Base-by-base conservation (phyloP, 768 basidiomycete species). In the Collybia sp. region DNA sequence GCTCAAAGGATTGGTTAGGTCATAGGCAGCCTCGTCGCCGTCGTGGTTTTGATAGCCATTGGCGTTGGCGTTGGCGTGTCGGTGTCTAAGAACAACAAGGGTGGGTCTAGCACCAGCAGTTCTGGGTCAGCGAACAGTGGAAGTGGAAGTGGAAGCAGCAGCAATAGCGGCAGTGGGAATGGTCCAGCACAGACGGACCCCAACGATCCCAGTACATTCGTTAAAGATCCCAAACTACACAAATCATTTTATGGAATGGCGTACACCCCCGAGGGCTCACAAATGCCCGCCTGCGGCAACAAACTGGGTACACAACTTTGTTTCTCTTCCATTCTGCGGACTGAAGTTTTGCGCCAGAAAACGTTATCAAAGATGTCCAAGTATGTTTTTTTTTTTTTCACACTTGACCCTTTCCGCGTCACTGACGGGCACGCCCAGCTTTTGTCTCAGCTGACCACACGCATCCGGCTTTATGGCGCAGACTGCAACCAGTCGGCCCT, bases 211-310 rank as follows among this genome's bases (percentile, higher is more conserved):
- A 85, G 79, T 59, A 69, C 72, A 11, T 95, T 93, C 63, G 56
- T 58, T 32, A 83, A 83, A 64, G 82, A 94, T 62, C 43, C 74
- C 2, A 72, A 69, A 9, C 66, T 95, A 32, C 74, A 80, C 53
- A 78, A 84, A 51, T 75, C 80, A 1, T 88, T 96, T 68, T 95
- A 84, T 65, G 93, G 88, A 9, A 59, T 95, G 39, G 91, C 92
- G 1, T 95, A 94, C 63, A 91, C 91, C 5, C 91, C 93, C 4
- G 69, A 75, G 33, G 82, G 82, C 40, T 79, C 83, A 18, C 72
- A 81, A 45, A 60, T 82, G 17, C 88, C 83, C 9, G 59, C 75
- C n/a, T 92, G 89, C 54, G 81, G 80, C 8, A 82, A 72, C 43
- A 65, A 66, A 6, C 56, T 77, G 39, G 63, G 72, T 74, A 47